phyloP scores from a whole-genome alignment of 225 moss, liverwort and hornwort genomes.

The Takakia lepidozioides region DNA sequence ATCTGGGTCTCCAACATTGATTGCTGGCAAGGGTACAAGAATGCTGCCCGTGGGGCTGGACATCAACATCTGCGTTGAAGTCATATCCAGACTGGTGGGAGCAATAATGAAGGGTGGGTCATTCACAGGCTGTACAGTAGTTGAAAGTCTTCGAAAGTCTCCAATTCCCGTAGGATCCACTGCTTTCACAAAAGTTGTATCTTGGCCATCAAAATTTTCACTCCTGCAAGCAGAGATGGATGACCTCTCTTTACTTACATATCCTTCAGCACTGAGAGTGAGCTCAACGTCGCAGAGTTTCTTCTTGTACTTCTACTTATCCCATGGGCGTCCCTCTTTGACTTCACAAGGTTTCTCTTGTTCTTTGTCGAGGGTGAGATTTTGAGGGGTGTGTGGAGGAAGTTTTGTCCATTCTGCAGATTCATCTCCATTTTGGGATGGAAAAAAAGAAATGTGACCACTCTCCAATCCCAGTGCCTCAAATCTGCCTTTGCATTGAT shows the following conservation, averaged over 20 bases:
- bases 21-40: neutral
- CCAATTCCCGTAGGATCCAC: neutral
- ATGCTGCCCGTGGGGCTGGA: no score
- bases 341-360: neutral
- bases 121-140: constrained; percentile 2
- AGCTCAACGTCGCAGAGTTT: no score
- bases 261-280: neutral
- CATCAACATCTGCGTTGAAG: neutral
- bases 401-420: no score
- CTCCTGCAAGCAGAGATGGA: neutral
- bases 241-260: neutral
- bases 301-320: neutral
- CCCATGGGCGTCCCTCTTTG: neutral
- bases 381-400: no score
- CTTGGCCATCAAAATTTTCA: neutral
- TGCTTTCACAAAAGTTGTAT: constrained; percentile 1
- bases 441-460: no score
- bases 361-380: no score
- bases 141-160: neutral
- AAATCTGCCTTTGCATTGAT: no score
- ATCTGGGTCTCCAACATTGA: constrained; percentile 3
- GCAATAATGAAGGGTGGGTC: constrained; percentile 3
- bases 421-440: no score
- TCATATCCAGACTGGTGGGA: neutral
- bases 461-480: no score